phyloP scores from a whole-genome alignment of 225 moss, liverwort and hornwort genomes.

The Ulota crispa region DNA sequence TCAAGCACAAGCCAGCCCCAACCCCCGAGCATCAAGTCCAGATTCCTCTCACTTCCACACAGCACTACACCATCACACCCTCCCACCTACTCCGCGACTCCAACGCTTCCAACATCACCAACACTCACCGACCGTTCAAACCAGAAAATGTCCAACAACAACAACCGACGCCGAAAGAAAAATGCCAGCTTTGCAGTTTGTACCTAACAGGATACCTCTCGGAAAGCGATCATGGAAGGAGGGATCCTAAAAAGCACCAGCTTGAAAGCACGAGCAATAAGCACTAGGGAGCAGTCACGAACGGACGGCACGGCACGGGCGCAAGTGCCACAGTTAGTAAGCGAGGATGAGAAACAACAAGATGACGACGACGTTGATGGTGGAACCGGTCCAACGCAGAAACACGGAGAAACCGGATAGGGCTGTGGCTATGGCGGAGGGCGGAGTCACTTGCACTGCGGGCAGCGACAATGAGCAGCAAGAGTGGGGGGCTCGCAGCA shows the following conservation, averaged over 20 bases:
- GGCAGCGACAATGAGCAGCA: not conserved
- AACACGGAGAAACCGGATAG: not conserved
- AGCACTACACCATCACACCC: not conserved
- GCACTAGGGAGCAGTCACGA: not conserved
- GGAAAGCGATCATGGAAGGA: not conserved
- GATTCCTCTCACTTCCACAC: not conserved
- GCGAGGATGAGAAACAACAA: not conserved
- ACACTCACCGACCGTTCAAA: not conserved
- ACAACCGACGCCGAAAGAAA: not conserved
- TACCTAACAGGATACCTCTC: not conserved
- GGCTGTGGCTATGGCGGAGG: conserved; percentile 18
- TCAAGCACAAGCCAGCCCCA: not conserved
- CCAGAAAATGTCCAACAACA: not conserved
- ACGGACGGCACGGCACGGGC: not conserved
- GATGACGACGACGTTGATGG: not conserved
- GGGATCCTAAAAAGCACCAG: not conserved
- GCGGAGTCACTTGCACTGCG: too few species aligned
- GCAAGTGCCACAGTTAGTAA: not conserved
- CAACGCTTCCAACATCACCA: not conserved
- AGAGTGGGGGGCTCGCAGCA: not conserved
- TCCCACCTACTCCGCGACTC: not conserved
- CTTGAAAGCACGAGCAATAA: not conserved
- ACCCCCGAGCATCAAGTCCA: not conserved
- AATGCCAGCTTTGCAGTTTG: not conserved
- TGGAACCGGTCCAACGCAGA: not conserved